Evolutionary conservation across 2,329 filamentous ascomycete genomes (phyloP).

Genomic region (Penicillium sp.): DNA sequence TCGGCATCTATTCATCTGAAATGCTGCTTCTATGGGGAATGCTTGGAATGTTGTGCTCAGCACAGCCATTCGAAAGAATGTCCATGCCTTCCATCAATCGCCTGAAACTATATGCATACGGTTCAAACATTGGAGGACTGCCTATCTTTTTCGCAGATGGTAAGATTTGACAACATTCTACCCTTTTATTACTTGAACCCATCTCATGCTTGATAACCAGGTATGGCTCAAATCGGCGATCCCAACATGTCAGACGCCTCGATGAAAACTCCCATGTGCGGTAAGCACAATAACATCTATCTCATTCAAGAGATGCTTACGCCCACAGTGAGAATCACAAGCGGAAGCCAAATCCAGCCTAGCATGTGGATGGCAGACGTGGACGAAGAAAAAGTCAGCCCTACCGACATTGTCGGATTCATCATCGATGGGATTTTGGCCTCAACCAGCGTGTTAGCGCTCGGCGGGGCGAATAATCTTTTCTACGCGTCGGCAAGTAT

Average conservation of each 20-base stretch:
- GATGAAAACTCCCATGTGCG: neutral
- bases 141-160: conserved; percentile 8
- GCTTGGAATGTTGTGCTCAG: neutral
- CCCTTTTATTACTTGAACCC: neutral
- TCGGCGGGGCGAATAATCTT: neutral
- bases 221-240: neutral
- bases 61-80: neutral
- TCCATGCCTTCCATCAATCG: neutral
- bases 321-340: neutral
- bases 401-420: neutral
- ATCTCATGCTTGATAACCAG: neutral
- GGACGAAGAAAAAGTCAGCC: neutral
- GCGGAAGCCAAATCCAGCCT: too few species aligned
- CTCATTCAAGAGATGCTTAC: neutral
- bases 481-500: too few species aligned
- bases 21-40: neutral
- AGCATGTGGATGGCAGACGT: neutral
- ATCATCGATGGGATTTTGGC: neutral
- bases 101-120: conserved; percentile 9
- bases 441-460: neutral
- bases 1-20: too few species aligned
- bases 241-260: neutral
- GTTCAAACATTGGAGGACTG: conserved; percentile 5
- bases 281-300: neutral
- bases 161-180: neutral